Evolutionary conservation across 2,329 filamentous ascomycete genomes (phyloP).

Genomic region (Biscogniauxia mediterranea): DNA sequence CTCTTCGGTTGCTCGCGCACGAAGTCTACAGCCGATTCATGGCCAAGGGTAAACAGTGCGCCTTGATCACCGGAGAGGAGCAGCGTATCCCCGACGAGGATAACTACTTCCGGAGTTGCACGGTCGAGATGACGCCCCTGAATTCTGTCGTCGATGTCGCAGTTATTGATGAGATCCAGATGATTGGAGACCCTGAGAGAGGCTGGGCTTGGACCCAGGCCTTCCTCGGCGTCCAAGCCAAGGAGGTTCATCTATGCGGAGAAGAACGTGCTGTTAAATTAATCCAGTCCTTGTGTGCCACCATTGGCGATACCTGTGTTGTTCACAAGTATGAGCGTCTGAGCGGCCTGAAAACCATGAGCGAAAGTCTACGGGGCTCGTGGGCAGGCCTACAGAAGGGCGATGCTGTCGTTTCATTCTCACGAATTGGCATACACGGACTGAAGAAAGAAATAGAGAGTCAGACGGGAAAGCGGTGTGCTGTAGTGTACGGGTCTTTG

Average conservation of each 20-base stretch:
- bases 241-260: conserved; percentile 90
- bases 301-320: conserved; percentile 77
- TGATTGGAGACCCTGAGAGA: conserved; percentile 78
- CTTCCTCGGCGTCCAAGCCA: conserved; percentile 79
- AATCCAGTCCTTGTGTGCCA: conserved; percentile 72
- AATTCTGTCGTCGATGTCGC: conserved; percentile 71
- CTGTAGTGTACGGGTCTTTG: conserved; percentile 87
- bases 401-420: conserved; percentile 87
- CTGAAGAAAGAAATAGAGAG: conserved; percentile 77
- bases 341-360: conserved; percentile 69
- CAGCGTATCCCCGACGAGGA: conserved; percentile 63
- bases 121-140: conserved; percentile 81
- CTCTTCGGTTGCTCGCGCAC: conserved; percentile 82
- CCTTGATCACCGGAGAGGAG: conserved; percentile 89
- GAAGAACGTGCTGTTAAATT: conserved; percentile 80
- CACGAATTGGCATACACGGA: conserved; percentile 74
- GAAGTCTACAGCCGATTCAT: conserved; percentile 90
- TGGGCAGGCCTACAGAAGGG: conserved; percentile 75
- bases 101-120: conserved; percentile 73
- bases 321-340: conserved; percentile 83
- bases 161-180: conserved; percentile 98
- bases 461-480: conserved; percentile 74
- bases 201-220: conserved; percentile 96
- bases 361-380: conserved; percentile 60
- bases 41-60: conserved; percentile 73